Conservation (phyloP, 805 yeast species). For the Saturnispora dispora region DNA sequence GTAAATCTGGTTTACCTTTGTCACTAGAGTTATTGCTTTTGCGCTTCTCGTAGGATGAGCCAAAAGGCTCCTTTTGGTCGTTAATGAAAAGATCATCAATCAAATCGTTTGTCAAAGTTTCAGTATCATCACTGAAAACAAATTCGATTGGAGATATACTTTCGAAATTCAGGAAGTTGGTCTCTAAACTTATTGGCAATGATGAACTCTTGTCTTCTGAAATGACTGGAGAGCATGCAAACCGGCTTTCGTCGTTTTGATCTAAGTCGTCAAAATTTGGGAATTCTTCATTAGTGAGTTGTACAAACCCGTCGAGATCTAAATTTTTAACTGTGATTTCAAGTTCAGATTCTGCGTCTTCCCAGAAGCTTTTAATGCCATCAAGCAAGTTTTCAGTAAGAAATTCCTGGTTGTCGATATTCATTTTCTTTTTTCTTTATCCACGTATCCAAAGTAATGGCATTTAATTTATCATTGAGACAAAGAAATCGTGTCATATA, state of each 20-base stretch:
- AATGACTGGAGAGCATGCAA: neutral
- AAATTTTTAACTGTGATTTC: neutral
- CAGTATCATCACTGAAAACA: neutral
- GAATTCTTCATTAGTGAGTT: neutral
- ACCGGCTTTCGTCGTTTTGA: neutral
- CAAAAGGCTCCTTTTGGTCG: neutral
- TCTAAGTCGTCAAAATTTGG: neutral
- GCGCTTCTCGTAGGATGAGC: neutral
- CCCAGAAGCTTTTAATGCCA: neutral
- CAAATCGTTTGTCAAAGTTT: neutral
- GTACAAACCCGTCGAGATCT: neutral
- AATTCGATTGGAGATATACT: neutral
- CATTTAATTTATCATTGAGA: neutral
- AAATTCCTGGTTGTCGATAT: neutral
- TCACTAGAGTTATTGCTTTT: neutral
- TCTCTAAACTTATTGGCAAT: neutral
- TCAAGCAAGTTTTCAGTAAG: neutral
- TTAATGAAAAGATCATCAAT: neutral
- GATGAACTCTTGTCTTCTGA: neutral
- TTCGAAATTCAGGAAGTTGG: neutral
- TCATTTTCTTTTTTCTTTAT: neutral
- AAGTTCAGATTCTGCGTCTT: neutral
- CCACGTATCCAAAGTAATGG: neutral
- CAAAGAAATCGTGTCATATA: neutral
- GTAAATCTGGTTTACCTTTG: neutral